phyloP scores from a whole-genome alignment of 306 rosid species.

The Herpetospermum pedunculosum region DNA sequence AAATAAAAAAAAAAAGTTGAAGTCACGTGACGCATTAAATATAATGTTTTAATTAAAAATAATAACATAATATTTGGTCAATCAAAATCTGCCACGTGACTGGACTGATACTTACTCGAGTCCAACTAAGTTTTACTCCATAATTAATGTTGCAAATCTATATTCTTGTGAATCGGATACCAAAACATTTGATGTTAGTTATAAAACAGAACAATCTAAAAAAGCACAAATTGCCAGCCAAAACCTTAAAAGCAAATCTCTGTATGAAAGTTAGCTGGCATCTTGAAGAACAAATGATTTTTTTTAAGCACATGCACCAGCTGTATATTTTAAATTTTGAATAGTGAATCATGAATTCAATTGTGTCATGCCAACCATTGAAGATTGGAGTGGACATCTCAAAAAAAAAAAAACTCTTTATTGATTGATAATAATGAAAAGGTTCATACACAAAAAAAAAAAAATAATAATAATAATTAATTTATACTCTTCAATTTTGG shows the following conservation, averaged over 20 bases:
- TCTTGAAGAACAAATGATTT: background rate
- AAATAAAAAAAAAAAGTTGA: too few species aligned
- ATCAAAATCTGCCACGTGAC: too few species aligned
- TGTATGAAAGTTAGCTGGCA: slow-evolving; percentile 2
- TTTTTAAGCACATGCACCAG: background rate
- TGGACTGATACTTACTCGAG: too few species aligned
- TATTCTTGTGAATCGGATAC: background rate
- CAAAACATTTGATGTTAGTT: background rate
- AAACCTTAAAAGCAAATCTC: background rate
- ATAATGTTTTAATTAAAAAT: too few species aligned
- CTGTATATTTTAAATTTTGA: background rate
- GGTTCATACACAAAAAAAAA: too few species aligned
- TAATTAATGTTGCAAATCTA: background rate
- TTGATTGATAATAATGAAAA: background rate
- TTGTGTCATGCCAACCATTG: background rate
- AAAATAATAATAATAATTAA: too few species aligned
- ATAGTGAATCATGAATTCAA: background rate
- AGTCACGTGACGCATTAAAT: too few species aligned
- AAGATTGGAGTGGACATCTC: too few species aligned
- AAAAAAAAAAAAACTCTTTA: too few species aligned
- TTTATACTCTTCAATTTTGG: too few species aligned
- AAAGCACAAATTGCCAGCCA: background rate
- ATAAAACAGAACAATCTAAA: background rate
- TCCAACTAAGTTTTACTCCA: too few species aligned
- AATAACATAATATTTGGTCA: too few species aligned